phyloP scores from a whole-genome alignment of 2,329 filamentous ascomycete species.

The Arthrobotrys sphaeroides region DNA sequence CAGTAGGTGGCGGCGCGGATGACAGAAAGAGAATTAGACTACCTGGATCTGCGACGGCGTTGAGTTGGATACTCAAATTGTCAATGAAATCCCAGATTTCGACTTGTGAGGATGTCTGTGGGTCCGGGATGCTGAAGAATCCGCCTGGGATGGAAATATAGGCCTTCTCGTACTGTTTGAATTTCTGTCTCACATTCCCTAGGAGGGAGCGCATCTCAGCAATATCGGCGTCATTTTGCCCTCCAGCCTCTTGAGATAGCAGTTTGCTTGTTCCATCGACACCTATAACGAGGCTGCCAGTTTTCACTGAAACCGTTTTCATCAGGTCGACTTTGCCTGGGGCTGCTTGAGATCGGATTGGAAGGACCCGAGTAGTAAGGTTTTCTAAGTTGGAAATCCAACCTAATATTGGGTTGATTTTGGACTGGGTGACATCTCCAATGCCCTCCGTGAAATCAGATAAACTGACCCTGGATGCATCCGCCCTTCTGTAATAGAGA shows the following conservation, averaged over 20 bases:
- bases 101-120: neutral
- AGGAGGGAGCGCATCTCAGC: neutral
- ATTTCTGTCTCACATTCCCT: neutral
- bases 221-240: neutral
- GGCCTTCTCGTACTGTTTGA: neutral
- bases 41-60: neutral
- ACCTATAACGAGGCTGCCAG: neutral
- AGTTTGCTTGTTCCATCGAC: neutral
- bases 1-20: neutral
- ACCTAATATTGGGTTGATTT: neutral
- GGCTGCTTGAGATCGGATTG: neutral
- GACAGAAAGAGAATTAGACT: neutral
- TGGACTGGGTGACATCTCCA: neutral
- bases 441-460: neutral
- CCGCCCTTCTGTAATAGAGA: neutral
- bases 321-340: neutral
- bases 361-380: neutral
- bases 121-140: neutral
- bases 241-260: neutral
- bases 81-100: neutral
- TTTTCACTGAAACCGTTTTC: neutral
- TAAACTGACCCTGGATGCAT: neutral
- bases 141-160: neutral
- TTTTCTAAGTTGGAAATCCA: neutral
- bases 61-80: neutral